Percentiles rank a stretch among this genome's conserved stretches.
Evolutionary conservation across 1,139 yeast species (phyloP).

Genomic region (Sugiyamaella castrensis): DNA sequence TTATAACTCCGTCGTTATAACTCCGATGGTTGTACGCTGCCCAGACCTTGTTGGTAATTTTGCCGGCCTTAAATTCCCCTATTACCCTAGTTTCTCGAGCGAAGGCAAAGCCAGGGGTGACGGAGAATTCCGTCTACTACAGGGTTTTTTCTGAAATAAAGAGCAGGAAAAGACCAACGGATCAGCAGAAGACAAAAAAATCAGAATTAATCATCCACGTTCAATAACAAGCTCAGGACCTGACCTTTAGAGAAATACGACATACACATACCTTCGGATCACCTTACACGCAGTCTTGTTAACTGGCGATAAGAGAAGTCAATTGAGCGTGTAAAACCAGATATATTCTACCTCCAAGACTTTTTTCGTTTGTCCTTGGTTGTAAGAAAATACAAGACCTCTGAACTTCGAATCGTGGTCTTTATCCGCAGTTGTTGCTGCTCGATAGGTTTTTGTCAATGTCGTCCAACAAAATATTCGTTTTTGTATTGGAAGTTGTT

Average conservation of each 20-base stretch:
- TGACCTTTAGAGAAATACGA: no score
- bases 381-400: background rate
- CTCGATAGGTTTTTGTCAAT: background rate
- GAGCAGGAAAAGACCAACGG: no score
- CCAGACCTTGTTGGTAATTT: background rate
- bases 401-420: background rate
- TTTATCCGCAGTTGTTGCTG: background rate
- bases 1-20: background rate
- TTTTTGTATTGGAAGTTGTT: background rate
- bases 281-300: no score
- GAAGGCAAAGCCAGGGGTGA: no score
- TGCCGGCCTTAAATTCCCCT: background rate
- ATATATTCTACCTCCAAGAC: background rate
- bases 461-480: background rate
- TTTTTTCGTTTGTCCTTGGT: background rate
- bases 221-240: no score
- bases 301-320: background rate
- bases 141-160: no score
- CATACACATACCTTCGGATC: no score
- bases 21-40: background rate
- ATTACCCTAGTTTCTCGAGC: no score
- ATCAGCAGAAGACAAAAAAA: no score
- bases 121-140: no score
- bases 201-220: no score
- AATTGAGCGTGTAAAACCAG: conserved; percentile 4